Evolutionary conservation across 2,329 filamentous ascomycete genomes (phyloP).

Genomic region (Furcasterigmium sp.): DNA sequence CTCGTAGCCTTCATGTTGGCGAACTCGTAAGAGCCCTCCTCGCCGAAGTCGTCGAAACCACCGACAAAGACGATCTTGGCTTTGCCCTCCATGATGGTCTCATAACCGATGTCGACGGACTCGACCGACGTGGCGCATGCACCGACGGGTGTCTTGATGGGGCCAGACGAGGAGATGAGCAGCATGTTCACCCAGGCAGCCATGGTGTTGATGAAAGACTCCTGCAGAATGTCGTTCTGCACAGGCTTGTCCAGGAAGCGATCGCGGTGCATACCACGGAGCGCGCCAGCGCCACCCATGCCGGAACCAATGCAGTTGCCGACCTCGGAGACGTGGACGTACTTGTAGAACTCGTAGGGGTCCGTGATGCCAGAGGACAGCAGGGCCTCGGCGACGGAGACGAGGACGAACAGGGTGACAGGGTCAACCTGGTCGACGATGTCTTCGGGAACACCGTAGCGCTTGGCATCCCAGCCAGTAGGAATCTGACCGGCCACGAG

Average conservation of each 20-base stretch:
- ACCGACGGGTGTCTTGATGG: slow-evolving; percentile 97
- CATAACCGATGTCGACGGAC: slow-evolving; percentile 95
- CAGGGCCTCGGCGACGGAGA: slow-evolving; percentile 87
- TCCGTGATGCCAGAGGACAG: slow-evolving; percentile 94
- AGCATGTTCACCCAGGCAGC: slow-evolving; percentile 99
- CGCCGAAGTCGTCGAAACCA: slow-evolving; percentile 98
- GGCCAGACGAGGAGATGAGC: slow-evolving; percentile 90
- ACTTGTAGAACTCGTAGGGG: slow-evolving; percentile 99
- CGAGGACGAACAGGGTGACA: slow-evolving; percentile 90
- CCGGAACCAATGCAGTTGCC: slow-evolving; percentile 98
- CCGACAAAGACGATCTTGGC: slow-evolving; percentile 95
- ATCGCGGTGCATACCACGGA: slow-evolving; percentile 98
- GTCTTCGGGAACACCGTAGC: slow-evolving; percentile 93
- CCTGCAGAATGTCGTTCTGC: slow-evolving; percentile 97
- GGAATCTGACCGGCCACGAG: slow-evolving; percentile 96
- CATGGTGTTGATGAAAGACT: slow-evolving; percentile 99
- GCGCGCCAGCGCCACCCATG: slow-evolving; percentile 89
- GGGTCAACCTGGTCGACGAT: slow-evolving; percentile 97
- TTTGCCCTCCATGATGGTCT: slow-evolving; percentile 98
- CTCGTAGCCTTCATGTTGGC: slow-evolving; percentile 99
- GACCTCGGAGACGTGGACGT: slow-evolving; percentile 95
- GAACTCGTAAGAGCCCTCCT: slow-evolving; percentile 98
- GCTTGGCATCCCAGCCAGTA: slow-evolving; percentile 94
- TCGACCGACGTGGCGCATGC: slow-evolving; percentile 97
- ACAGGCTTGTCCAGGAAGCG: slow-evolving; percentile 94